These are phyloP conservation scores for Jamesozyma lodderae DNA, from an alignment of 805 yeast genomes.

Conservation along the genomic window DNA sequence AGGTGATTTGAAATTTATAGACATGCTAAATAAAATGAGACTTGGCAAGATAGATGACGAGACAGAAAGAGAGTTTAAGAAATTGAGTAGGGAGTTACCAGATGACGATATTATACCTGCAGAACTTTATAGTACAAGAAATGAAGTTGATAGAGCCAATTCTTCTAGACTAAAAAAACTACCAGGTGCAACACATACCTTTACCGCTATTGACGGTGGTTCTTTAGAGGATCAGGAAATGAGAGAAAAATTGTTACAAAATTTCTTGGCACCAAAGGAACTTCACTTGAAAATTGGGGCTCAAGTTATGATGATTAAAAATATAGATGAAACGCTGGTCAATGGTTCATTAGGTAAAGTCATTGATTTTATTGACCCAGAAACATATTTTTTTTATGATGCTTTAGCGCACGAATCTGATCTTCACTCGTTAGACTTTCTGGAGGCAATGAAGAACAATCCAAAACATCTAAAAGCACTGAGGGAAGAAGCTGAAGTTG, in stretches of 20 bases:
- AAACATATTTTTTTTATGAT: conserved; percentile 37
- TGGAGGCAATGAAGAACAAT: conserved; percentile 11
- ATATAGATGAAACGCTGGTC: conserved; percentile 60
- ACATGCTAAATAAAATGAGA: conserved; percentile 70
- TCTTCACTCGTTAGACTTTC: conserved; percentile 17
- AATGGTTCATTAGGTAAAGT: conserved; percentile 74
- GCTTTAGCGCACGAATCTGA: conserved; percentile 10
- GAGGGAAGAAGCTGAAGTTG: conserved; percentile 12
- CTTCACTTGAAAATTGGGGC: conserved; percentile 58
- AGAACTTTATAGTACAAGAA: conserved; percentile 61
- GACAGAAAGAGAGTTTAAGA: conserved; percentile 42
- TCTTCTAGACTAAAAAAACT: conserved; percentile 38
- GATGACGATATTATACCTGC: conserved; percentile 62
- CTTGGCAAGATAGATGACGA: conserved; percentile 45
- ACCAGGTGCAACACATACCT: conserved; percentile 37
- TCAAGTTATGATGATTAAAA: conserved; percentile 77
- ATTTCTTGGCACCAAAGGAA: conserved; percentile 53
- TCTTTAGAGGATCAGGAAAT: conserved; percentile 32
- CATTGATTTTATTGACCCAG: conserved; percentile 46
- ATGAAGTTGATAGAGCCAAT: conserved; percentile 65
- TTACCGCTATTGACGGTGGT: conserved; percentile 50
- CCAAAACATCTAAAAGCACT: conserved; percentile 10
- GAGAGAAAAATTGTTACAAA: conserved; percentile 39
- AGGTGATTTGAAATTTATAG: conserved; percentile 59
- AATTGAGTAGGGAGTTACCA: conserved; percentile 44